Conservation (phyloP, 2,329 filamentous ascomycete species). For the Fusarium cyanostomum region DNA sequence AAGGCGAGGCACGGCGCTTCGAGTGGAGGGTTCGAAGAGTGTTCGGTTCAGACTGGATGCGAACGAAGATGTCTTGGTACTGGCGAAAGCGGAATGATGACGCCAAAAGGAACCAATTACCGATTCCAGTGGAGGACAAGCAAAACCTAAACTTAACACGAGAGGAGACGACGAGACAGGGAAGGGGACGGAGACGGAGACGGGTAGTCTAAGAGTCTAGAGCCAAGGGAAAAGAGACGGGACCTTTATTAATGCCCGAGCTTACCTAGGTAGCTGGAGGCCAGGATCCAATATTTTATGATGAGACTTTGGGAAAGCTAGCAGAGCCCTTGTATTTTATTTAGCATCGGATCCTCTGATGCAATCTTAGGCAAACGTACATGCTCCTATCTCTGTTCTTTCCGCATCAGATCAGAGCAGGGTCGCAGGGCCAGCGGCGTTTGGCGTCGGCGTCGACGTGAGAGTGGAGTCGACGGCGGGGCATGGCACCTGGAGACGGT, state of each 20-base stretch:
- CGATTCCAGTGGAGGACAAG: conserved; percentile 6
- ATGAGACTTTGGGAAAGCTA: neutral
- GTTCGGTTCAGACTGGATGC: neutral
- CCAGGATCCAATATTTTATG: conserved; percentile 15
- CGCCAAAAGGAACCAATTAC: conserved; percentile 11
- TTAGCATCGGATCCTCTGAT: too few species aligned
- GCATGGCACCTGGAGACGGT: conserved; percentile 9
- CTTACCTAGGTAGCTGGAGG: neutral
- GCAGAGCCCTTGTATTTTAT: neutral
- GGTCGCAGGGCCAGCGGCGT: conserved; percentile 11
- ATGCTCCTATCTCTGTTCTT: too few species aligned
- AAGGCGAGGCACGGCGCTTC: conserved; percentile 2
- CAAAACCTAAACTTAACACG: conserved; percentile 2
- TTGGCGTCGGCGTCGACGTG: conserved; percentile 30
- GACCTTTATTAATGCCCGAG: conserved; percentile 27
- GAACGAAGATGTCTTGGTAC: conserved; percentile 5
- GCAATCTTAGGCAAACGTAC: too few species aligned
- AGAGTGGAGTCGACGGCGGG: conserved; percentile 26
- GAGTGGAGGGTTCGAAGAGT: conserved; percentile 2
- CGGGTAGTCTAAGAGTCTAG: neutral
- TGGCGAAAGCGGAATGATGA: conserved; percentile 5
- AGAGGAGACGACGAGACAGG: neutral
- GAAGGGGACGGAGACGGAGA: neutral
- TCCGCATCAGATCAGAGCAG: neutral
- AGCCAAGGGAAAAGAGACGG: conserved; percentile 25